A percentile compares a stretch with the other conserved stretches of the same genome.
phyloP scores from a whole-genome alignment of 495 filamentous ascomycete species.

The Wilcoxina mikolae region DNA sequence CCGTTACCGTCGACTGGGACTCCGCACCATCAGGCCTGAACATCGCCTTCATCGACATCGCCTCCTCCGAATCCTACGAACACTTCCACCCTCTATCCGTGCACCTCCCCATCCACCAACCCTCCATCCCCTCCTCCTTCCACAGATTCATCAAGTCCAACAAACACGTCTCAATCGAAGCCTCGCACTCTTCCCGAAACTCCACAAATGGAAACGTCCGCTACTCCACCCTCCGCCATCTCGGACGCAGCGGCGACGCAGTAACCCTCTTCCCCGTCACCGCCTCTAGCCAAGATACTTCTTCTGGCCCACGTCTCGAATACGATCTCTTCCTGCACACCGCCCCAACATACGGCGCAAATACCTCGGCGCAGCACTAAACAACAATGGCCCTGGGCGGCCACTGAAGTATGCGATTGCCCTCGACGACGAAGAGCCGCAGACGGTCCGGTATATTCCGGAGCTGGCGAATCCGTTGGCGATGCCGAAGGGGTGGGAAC shows the following conservation, averaged over 20 bases:
- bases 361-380: constrained; percentile 47
- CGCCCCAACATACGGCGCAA: constrained; percentile 34
- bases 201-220: constrained; percentile 30
- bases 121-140: constrained; percentile 41
- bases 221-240: constrained; percentile 40
- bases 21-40: constrained; percentile 37
- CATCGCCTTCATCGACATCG: constrained; percentile 41
- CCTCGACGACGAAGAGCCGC: constrained; percentile 35
- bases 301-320: constrained; percentile 42
- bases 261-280: constrained; percentile 42
- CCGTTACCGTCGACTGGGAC: constrained; percentile 48
- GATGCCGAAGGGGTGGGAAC: constrained; percentile 44
- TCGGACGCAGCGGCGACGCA: constrained; percentile 41
- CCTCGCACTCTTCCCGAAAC: constrained; percentile 39
- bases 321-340: constrained; percentile 55
- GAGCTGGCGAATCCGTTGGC: constrained; percentile 32
- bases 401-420: constrained; percentile 48
- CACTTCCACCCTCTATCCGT: constrained; percentile 39
- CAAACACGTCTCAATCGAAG: constrained; percentile 45
- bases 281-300: constrained; percentile 35
- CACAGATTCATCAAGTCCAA: constrained; percentile 53
- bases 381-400: constrained; percentile 39
- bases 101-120: constrained; percentile 44
- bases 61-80: constrained; percentile 38
- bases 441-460: constrained; percentile 40